These are phyloP conservation scores for Leccinum pachyderme DNA, from an alignment of 1,284 basidiomycete genomes.

Conservation along the genomic window DNA sequence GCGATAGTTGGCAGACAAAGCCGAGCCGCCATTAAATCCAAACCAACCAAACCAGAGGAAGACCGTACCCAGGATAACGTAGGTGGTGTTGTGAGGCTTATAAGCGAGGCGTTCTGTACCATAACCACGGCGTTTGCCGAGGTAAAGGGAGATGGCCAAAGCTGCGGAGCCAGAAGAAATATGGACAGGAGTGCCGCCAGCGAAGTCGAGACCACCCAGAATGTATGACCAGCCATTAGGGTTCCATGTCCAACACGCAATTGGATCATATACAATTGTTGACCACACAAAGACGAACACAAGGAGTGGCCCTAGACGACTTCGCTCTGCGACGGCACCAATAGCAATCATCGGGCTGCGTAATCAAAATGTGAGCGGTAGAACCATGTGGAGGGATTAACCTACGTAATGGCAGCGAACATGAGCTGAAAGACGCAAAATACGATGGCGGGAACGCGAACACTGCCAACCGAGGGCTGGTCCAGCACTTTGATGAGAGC, in stretches of 20 bases:
- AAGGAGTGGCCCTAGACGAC: conserved; percentile 82
- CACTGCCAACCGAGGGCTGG: conserved; percentile 70
- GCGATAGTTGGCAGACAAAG: conserved; percentile 83
- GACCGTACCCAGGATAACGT: conserved; percentile 89
- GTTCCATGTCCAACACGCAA: conserved; percentile 97
- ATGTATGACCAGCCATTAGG: conserved; percentile 80
- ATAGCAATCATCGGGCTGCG: conserved; percentile 76
- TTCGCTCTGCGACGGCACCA: conserved; percentile 91
- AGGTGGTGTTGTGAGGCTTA: conserved; percentile 85
- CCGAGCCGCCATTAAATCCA: conserved; percentile 88
- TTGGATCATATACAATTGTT: conserved; percentile 91
- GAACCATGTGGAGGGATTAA: background rate
- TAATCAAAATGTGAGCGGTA: background rate
- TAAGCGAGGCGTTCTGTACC: conserved; percentile 89
- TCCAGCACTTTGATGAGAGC: conserved; percentile 81
- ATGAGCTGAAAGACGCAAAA: conserved; percentile 90
- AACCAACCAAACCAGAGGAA: conserved; percentile 99
- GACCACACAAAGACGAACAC: conserved; percentile 92
- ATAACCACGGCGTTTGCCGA: conserved; percentile 89
- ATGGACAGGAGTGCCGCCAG: conserved; percentile 96
- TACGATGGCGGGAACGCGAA: conserved; percentile 75
- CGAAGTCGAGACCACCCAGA: conserved; percentile 86
- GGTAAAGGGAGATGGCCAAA: conserved; percentile 88
- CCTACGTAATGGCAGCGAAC: conserved; percentile 84
- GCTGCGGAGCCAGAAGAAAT: conserved; percentile 91